Conservation (phyloP, 768 basidiomycete genomes). For the Sarcomyxa edulis region DNA sequence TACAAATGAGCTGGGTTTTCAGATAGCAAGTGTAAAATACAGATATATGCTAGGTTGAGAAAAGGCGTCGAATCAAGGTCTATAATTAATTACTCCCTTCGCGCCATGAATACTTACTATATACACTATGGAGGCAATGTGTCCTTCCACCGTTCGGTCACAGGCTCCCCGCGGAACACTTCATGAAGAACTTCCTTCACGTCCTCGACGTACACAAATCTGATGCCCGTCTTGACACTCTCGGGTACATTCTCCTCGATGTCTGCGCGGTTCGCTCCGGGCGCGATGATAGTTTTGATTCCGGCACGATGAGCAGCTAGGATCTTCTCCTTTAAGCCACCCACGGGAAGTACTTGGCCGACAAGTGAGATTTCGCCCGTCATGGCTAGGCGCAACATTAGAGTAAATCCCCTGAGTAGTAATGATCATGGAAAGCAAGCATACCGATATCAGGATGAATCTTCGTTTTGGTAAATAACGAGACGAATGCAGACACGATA, state of each 20-base stretch:
- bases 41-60: too few relatives aligned
- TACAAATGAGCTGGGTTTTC: too few relatives aligned
- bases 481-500: slow-evolving; percentile 86
- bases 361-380: slow-evolving; percentile 97
- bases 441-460: slow-evolving; percentile 85
- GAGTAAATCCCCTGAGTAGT: neutral
- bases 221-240: slow-evolving; percentile 92
- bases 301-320: slow-evolving; percentile 95
- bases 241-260: slow-evolving; percentile 97
- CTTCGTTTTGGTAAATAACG: slow-evolving; percentile 80
- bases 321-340: slow-evolving; percentile 94
- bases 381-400: slow-evolving; percentile 66
- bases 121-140: slow-evolving; percentile 28
- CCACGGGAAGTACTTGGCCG: slow-evolving; percentile 94
- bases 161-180: slow-evolving; percentile 65
- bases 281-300: slow-evolving; percentile 87
- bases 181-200: slow-evolving; percentile 86
- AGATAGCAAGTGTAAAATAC: too few relatives aligned
- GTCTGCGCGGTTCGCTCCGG: slow-evolving; percentile 85
- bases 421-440: slow-evolving; percentile 17
- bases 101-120: too few relatives aligned
- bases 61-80: too few relatives aligned
- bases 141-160: slow-evolving; percentile 65
- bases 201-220: slow-evolving; percentile 93
- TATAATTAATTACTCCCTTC: too few relatives aligned